These are phyloP conservation scores for Cephaloascus fragrans DNA, from an alignment of 805 yeast species.

Conservation along the genomic window DNA sequence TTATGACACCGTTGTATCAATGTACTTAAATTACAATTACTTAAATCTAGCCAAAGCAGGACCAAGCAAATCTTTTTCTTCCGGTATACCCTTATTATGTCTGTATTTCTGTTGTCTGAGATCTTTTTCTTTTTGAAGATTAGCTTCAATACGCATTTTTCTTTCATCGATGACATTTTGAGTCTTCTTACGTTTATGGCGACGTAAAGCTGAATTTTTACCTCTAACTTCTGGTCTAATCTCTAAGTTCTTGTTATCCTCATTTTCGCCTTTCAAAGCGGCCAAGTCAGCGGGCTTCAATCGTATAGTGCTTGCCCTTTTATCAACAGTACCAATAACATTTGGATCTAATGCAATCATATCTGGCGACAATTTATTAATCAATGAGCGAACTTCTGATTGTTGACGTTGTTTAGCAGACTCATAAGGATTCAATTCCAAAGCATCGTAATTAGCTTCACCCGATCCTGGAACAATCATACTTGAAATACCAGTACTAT, in stretches of 20 bases:
- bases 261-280: conserved; percentile 9
- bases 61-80: conserved; percentile 43
- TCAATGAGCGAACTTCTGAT: conserved; percentile 73
- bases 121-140: conserved; percentile 65
- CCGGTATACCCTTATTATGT: conserved; percentile 34
- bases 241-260: conserved; percentile 41
- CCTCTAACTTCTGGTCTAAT: conserved; percentile 64
- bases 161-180: conserved; percentile 83
- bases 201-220: conserved; percentile 76
- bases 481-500: conserved; percentile 68
- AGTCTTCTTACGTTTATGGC: conserved; percentile 72
- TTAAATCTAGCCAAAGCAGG: conserved; percentile 40
- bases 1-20: too few relatives aligned
- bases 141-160: conserved; percentile 64
- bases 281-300: conserved; percentile 50
- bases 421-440: conserved; percentile 89
- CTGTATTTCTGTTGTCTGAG: conserved; percentile 44
- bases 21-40: too few relatives aligned
- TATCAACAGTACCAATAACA: conserved; percentile 76
- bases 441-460: conserved; percentile 93
- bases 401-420: conserved; percentile 90
- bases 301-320: conserved; percentile 53
- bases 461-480: conserved; percentile 93
- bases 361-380: conserved; percentile 87
- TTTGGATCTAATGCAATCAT: conserved; percentile 87